Percentiles rank a stretch among this genome's conserved stretches.
These are phyloP conservation scores for Populus ilicifolia DNA, from an alignment of 345 rosid genomes.

Conservation along the genomic window DNA sequence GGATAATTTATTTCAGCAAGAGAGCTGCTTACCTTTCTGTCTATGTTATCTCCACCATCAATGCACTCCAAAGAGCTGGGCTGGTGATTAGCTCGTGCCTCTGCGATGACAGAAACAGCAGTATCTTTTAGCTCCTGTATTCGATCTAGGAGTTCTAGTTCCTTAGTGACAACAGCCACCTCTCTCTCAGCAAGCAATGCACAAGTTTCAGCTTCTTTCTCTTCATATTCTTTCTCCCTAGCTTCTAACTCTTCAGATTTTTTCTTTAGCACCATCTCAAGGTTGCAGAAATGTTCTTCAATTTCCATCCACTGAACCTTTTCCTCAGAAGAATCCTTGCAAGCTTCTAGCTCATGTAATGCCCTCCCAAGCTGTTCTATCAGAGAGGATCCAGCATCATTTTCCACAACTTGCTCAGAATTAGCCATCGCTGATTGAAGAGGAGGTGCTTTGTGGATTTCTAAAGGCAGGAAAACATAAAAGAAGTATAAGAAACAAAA, in stretches of 20 bases:
- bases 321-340: conserved; percentile 24
- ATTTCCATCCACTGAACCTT: conserved; percentile 48
- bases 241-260: conserved; percentile 43
- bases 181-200: conserved; percentile 41
- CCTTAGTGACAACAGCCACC: conserved; percentile 44
- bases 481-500: conserved; percentile 1
- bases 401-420: conserved; percentile 22
- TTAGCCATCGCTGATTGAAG: conserved; percentile 22
- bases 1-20: conserved; percentile 36
- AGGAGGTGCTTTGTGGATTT: conserved; percentile 7
- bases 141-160: conserved; percentile 50
- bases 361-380: conserved; percentile 44
- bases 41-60: conserved; percentile 32
- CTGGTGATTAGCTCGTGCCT: conserved; percentile 34
- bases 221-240: conserved; percentile 46
- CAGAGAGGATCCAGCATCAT: conserved; percentile 25
- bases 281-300: conserved; percentile 43
- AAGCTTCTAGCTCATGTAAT: conserved; percentile 39
- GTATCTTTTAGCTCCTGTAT: conserved; percentile 61
- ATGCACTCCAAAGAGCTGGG: conserved; percentile 22
- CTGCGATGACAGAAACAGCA: conserved; percentile 49
- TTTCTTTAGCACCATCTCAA: conserved; percentile 36
- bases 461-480: conserved; percentile 8
- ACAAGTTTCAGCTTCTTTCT: conserved; percentile 34
- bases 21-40: conserved; percentile 56